Evolutionary conservation across 176 grass and related monocot species (phyloP).

Genomic region (Oryza officinalis): DNA sequence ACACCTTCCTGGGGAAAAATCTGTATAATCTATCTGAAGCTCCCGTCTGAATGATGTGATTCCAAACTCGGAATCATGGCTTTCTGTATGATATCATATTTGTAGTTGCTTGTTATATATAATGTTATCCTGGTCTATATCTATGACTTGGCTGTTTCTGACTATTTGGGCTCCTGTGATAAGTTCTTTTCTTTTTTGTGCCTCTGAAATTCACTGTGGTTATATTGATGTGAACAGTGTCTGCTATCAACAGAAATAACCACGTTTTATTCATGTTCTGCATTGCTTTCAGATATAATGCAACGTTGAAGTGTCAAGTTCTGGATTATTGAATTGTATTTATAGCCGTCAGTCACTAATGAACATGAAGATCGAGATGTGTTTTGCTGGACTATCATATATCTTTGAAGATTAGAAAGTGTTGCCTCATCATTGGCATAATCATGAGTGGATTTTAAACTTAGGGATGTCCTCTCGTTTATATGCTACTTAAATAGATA

Average conservation of each 20-base stretch:
- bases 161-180: background rate
- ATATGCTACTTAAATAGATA: too few relatives aligned
- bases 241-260: background rate
- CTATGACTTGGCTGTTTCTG: background rate
- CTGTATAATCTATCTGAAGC: slow-evolving; percentile 47
- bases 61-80: slow-evolving; percentile 26
- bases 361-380: background rate
- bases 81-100: slow-evolving; percentile 42
- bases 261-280: background rate
- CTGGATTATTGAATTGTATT: background rate
- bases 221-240: background rate
- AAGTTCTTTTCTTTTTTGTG: background rate
- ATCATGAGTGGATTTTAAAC: too few relatives aligned
- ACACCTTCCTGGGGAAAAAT: slow-evolving; percentile 54
- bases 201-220: slow-evolving; percentile 9
- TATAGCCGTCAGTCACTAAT: background rate
- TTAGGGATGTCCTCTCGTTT: too few relatives aligned
- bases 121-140: slow-evolving; percentile 8
- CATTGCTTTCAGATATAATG: background rate
- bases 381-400: background rate
- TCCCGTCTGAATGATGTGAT: slow-evolving; percentile 32
- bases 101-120: slow-evolving; percentile 28
- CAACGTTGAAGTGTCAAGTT: background rate
- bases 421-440: background rate
- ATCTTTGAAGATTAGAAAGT: background rate